Conservation (phyloP, 129 eudicot species). For the Cynara cardunculus region DNA sequence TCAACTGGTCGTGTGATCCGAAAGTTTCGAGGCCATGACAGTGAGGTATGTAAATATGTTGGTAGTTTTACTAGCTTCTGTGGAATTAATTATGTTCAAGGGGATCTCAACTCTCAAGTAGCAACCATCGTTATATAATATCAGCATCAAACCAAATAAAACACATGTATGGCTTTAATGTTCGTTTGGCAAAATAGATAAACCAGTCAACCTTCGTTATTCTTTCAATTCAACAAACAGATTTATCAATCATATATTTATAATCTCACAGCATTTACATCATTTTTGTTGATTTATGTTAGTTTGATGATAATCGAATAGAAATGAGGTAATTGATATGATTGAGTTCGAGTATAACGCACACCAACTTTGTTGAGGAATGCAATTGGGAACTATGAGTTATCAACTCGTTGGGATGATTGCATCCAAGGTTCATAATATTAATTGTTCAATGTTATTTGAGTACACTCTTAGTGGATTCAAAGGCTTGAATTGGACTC, state of each 20-base stretch:
- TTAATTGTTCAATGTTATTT: too few species aligned
- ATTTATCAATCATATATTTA: background rate
- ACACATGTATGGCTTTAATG: background rate
- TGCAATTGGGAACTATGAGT: background rate
- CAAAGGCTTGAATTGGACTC: too few species aligned
- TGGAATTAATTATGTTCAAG: background rate
- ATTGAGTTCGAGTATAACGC: background rate
- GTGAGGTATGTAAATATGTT: slow-evolving; percentile 59
- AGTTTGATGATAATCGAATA: slow-evolving; percentile 5
- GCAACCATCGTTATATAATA: background rate
- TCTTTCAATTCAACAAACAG: background rate
- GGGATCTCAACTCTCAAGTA: background rate
- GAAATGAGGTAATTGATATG: background rate
- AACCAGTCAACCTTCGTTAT: background rate
- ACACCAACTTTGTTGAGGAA: slow-evolving; percentile 1
- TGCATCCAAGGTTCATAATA: too few species aligned
- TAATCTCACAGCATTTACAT: background rate
- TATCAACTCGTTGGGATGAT: background rate
- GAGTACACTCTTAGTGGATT: too few species aligned
- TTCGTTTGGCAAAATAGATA: too few species aligned
- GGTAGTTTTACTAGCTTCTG: background rate
- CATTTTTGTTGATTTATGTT: background rate
- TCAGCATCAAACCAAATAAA: background rate
- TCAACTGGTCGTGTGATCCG: slow-evolving; percentile 88
- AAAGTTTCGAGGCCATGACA: slow-evolving; percentile 94